Evolutionary conservation across 139 green algal species (phyloP).

Genomic region (Bryopsis sp.): DNA sequence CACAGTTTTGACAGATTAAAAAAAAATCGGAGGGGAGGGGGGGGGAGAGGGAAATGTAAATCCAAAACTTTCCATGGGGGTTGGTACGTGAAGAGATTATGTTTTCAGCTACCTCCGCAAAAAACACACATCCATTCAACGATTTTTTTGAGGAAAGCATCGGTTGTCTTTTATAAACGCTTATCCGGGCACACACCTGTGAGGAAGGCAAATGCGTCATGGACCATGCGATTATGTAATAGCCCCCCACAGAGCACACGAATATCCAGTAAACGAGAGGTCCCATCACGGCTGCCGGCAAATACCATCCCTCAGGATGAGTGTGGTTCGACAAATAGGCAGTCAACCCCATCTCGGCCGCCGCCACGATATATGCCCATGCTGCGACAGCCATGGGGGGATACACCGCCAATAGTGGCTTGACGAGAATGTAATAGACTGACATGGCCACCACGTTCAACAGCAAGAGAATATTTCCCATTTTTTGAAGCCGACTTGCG

Average conservation of each 20-base stretch:
- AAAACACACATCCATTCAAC: too few species aligned
- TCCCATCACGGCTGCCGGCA: conserved; percentile 26
- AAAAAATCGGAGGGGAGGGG: too few species aligned
- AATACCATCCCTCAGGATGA: conserved; percentile 20
- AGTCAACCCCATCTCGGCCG: conserved; percentile 22
- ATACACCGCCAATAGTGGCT: conserved; percentile 35
- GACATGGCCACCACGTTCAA: conserved; percentile 49
- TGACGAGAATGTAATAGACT: conserved; percentile 39
- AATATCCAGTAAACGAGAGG: conserved; percentile 56
- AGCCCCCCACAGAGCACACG: conserved; percentile 49
- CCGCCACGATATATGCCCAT: conserved; percentile 50
- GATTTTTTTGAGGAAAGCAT: too few species aligned
- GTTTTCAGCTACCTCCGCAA: too few species aligned
- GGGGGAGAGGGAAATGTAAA: too few species aligned
- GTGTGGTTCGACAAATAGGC: conserved; percentile 23
- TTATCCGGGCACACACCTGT: conserved; percentile 36
- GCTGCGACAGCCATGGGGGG: conserved; percentile 40
- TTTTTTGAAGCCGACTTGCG: too few species aligned
- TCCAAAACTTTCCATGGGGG: too few species aligned
- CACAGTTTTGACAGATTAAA: background rate
- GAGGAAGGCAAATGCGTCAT: conserved; percentile 45
- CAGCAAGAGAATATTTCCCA: conserved; percentile 22
- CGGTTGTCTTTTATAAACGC: too few species aligned
- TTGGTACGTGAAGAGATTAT: too few species aligned
- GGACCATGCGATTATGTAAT: conserved; percentile 50